A percentile compares a stretch with the other conserved stretches of the same genome.
Evolutionary conservation across 2,329 filamentous ascomycete genomes (phyloP).

Genomic region (Claviceps arundinis): DNA sequence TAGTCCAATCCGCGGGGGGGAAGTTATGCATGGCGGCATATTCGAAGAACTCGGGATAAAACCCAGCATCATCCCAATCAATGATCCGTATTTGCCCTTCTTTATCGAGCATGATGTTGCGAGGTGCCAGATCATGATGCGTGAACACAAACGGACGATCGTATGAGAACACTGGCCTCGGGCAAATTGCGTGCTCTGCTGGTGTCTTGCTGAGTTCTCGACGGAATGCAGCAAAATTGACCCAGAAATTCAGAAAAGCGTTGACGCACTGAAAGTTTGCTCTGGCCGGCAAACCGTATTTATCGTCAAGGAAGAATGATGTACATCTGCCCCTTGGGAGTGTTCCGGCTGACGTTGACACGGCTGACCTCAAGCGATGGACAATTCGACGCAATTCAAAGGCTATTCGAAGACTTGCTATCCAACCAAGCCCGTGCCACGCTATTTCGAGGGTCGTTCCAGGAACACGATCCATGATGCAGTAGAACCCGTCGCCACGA

Average conservation of each 20-base stretch:
- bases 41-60: background rate
- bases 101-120: background rate
- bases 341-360: background rate
- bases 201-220: background rate
- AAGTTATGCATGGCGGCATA: constrained; percentile 1
- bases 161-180: background rate
- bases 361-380: background rate
- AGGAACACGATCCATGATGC: background rate
- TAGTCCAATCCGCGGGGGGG: background rate
- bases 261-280: background rate
- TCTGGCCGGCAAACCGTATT: background rate
- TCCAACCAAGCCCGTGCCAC: background rate
- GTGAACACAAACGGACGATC: background rate
- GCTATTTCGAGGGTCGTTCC: background rate
- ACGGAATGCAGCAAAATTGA: background rate
- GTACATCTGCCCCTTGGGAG: background rate
- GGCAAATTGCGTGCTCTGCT: background rate
- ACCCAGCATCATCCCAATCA: constrained; percentile 1
- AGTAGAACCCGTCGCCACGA: background rate
- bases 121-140: background rate
- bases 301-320: background rate
- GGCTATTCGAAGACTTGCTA: background rate
- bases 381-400: background rate
- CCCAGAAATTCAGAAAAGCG: background rate
- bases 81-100: background rate